Conservation (phyloP, 2,329 filamentous ascomycete species). For the Rhynchosporium graminicola region DNA sequence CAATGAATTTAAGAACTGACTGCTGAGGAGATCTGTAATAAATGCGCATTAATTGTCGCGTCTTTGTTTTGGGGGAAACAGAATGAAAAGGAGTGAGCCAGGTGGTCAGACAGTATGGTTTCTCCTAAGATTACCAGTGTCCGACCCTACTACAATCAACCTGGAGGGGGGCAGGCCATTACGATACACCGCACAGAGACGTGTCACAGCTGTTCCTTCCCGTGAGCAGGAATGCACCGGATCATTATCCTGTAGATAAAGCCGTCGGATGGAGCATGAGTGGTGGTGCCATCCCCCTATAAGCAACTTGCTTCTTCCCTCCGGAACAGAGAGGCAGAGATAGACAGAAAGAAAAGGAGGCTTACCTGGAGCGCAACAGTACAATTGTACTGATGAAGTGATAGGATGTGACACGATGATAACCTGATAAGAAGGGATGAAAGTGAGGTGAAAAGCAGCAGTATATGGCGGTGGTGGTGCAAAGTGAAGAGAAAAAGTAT, state of each 20-base stretch:
- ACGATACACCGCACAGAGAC: background rate
- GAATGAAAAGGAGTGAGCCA: background rate
- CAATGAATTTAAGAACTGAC: background rate
- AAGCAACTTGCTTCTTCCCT: conserved; percentile 8
- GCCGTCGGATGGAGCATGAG: background rate
- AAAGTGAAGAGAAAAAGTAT: conserved; percentile 2
- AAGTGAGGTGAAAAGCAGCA: background rate
- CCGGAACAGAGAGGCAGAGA: background rate
- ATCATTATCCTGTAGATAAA: background rate
- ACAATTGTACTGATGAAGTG: background rate
- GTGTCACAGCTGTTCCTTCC: conserved; percentile 2
- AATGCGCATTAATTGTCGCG: background rate
- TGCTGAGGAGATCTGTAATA: background rate
- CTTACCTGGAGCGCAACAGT: background rate
- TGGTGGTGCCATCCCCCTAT: background rate
- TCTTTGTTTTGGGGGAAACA: background rate
- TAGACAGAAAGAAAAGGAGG: background rate
- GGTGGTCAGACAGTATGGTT: conserved; percentile 6
- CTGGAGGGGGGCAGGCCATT: background rate
- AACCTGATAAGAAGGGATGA: background rate
- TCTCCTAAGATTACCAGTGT: conserved; percentile 5
- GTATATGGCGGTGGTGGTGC: background rate
- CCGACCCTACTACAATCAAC: conserved; percentile 10
- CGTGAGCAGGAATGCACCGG: conserved; percentile 3
- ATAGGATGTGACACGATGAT: background rate